phyloP scores from a whole-genome alignment of 495 filamentous ascomycete species.

The Penicillium crystallinum region DNA sequence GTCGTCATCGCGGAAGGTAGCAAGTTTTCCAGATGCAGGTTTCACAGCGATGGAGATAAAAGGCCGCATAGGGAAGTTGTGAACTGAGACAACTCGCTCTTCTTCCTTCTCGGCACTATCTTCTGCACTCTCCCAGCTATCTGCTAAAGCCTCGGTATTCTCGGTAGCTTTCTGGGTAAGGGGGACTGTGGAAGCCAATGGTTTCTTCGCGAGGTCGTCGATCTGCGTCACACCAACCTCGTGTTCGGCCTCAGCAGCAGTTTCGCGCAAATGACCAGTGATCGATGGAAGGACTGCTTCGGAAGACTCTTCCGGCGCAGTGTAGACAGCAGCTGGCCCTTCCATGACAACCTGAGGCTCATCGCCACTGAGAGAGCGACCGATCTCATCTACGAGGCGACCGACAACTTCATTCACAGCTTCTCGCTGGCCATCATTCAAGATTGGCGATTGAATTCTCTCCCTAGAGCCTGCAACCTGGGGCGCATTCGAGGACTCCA shows the following conservation, averaged over 20 bases:
- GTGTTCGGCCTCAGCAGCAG: slow-evolving; percentile 19
- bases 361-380: slow-evolving; percentile 63
- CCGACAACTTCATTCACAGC: slow-evolving; percentile 68
- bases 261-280: slow-evolving; percentile 31
- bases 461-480: slow-evolving; percentile 10
- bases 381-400: slow-evolving; percentile 61
- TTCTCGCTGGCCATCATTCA: slow-evolving; percentile 46
- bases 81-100: slow-evolving; percentile 64
- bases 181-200: slow-evolving; percentile 50
- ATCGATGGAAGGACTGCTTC: slow-evolving; percentile 33
- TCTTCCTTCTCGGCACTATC: slow-evolving; percentile 66
- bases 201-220: slow-evolving; percentile 51
- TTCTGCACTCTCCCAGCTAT: slow-evolving; percentile 80
- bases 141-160: slow-evolving; percentile 51
- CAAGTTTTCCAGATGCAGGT: slow-evolving; percentile 32
- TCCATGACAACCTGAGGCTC: slow-evolving; percentile 47
- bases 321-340: slow-evolving; percentile 19
- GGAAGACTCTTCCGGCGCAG: slow-evolving; percentile 27
- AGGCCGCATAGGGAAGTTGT: slow-evolving; percentile 92
- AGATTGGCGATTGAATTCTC: slow-evolving; percentile 30
- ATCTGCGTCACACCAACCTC: slow-evolving; percentile 8
- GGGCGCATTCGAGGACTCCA: slow-evolving; percentile 10
- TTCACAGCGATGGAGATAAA: slow-evolving; percentile 73
- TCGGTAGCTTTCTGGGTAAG: slow-evolving; percentile 54
- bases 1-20: slow-evolving; percentile 60